Evolutionary conservation across 108 stramenopile genomes (phyloP).

Genomic region (Mediolabrus comicus): DNA sequence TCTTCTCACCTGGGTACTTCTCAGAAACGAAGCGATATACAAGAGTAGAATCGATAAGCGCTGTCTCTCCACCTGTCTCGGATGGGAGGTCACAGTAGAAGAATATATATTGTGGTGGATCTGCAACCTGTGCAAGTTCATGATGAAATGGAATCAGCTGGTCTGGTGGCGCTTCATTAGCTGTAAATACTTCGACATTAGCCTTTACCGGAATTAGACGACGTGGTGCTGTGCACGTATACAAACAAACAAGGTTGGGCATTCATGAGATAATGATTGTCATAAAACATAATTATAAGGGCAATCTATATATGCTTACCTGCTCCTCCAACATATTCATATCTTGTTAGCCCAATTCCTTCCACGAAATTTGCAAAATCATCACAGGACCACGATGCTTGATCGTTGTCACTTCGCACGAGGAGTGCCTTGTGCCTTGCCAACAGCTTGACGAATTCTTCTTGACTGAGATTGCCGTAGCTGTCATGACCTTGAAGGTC

Average conservation of each 20-base stretch:
- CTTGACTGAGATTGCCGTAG: conserved; percentile 19
- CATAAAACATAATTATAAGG: conserved; percentile 9
- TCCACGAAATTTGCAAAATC: conserved; percentile 64
- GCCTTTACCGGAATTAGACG: conserved; percentile 57
- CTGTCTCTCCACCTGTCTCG: conserved; percentile 77
- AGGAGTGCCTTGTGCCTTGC: conserved; percentile 73
- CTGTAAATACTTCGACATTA: conserved; percentile 71
- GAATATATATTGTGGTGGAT: conserved; percentile 74
- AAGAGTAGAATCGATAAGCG: conserved; percentile 70
- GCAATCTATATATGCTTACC: conserved; percentile 9
- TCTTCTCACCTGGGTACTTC: conserved; percentile 55
- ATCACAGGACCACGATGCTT: conserved; percentile 47
- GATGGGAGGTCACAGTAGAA: conserved; percentile 80
- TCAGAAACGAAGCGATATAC: conserved; percentile 63
- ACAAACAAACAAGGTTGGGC: background rate
- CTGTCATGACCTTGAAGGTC: conserved; percentile 7
- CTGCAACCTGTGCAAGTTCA: conserved; percentile 73
- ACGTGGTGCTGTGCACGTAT: conserved; percentile 66
- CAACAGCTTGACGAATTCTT: conserved; percentile 39
- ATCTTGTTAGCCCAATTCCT: conserved; percentile 46
- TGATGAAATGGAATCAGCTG: conserved; percentile 86
- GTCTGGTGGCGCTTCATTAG: conserved; percentile 77
- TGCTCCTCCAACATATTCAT: conserved; percentile 54
- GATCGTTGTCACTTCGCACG: conserved; percentile 45
- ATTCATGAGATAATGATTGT: background rate